phyloP scores from a whole-genome alignment of 176 grass and related monocot genomes.

The Calamus simplicifolius region DNA sequence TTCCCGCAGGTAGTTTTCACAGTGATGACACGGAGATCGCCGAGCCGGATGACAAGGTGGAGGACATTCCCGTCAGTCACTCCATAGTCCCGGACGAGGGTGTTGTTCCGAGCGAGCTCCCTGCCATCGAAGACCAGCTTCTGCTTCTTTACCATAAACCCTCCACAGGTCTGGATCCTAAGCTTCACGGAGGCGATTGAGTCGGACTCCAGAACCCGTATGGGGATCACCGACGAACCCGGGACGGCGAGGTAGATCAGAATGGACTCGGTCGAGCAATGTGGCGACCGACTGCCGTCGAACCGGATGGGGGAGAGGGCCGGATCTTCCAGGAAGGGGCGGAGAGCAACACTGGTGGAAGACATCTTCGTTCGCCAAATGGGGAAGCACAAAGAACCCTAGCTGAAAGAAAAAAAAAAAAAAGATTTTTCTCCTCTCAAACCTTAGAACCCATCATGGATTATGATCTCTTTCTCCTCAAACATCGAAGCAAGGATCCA shows the following conservation, averaged over 20 bases:
- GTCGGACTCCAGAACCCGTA: conserved; percentile 47
- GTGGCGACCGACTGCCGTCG: conserved; percentile 21
- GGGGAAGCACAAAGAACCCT: conserved; percentile 1
- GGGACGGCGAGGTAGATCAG: conserved; percentile 53
- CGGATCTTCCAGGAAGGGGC: conserved; percentile 28
- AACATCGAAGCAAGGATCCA: conserved; percentile 43
- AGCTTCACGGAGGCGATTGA: conserved; percentile 77
- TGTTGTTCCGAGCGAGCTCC: conserved; percentile 46
- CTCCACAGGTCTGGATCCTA: conserved; percentile 59
- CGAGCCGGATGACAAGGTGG: conserved; percentile 49
- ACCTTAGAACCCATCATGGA: conserved; percentile 30
- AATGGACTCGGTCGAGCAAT: conserved; percentile 46
- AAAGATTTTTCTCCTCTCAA: conserved; percentile 17
- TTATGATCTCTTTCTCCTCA: conserved; percentile 22
- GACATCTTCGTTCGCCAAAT: conserved; percentile 36
- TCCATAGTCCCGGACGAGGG: conserved; percentile 55
- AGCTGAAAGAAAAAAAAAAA: not conserved
- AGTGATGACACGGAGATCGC: conserved; percentile 52
- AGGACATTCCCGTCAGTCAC: conserved; percentile 56
- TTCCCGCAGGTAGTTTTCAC: conserved; percentile 48
- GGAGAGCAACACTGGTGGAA: conserved; percentile 24
- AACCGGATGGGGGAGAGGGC: conserved; percentile 33
- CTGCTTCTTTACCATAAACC: conserved; percentile 60
- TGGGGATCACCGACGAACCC: conserved; percentile 42
- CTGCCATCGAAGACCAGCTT: conserved; percentile 61